These are phyloP conservation scores for Thelephora aurantiotincta DNA, from an alignment of 768 basidiomycete species.

Conservation along the genomic window DNA sequence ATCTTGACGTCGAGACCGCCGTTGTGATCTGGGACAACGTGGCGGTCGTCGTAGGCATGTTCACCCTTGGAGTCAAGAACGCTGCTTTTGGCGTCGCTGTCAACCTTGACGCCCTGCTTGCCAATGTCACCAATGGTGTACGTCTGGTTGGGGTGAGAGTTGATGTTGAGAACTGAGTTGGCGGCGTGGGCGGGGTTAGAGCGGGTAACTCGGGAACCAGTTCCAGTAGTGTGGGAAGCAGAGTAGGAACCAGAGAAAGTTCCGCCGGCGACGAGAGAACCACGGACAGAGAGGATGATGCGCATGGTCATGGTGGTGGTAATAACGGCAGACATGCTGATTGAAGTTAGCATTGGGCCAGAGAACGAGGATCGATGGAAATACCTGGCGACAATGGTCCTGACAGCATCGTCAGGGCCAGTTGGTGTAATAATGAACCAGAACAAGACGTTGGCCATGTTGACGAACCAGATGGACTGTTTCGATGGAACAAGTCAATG, in stretches of 20 bases:
- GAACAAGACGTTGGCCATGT: constrained; percentile 75
- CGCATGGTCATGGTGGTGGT: constrained; percentile 83
- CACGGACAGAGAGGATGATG: constrained; percentile 72
- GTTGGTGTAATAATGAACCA: constrained; percentile 75
- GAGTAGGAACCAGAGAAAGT: constrained; percentile 33
- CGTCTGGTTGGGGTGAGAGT: constrained; percentile 11
- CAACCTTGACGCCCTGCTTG: constrained; percentile 14
- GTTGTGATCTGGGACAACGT: constrained; percentile 2
- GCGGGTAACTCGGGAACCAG: constrained; percentile 16
- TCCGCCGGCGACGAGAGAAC: constrained; percentile 59
- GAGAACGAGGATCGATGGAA: background rate
- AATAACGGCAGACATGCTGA: constrained; percentile 70
- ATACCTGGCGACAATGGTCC: constrained; percentile 63
- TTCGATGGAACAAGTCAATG: constrained; percentile 2
- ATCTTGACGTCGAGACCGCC: constrained; percentile 18
- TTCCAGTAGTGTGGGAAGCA: constrained; percentile 15
- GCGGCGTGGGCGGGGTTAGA: constrained; percentile 2
- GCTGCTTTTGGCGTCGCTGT: constrained; percentile 16
- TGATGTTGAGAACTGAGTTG: constrained; percentile 16
- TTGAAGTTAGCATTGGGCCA: background rate
- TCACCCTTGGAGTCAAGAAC: constrained; percentile 17
- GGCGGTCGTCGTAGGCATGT: constrained; percentile 11
- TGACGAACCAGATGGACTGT: constrained; percentile 62
- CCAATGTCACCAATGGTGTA: constrained; percentile 19
- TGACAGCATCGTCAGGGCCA: constrained; percentile 47